A percentile compares a stretch with the other conserved stretches of the same genome.
These are phyloP conservation scores for Paraphaeosphaeria minitans DNA, from an alignment of 2,329 filamentous ascomycete genomes.

Conservation along the genomic window DNA sequence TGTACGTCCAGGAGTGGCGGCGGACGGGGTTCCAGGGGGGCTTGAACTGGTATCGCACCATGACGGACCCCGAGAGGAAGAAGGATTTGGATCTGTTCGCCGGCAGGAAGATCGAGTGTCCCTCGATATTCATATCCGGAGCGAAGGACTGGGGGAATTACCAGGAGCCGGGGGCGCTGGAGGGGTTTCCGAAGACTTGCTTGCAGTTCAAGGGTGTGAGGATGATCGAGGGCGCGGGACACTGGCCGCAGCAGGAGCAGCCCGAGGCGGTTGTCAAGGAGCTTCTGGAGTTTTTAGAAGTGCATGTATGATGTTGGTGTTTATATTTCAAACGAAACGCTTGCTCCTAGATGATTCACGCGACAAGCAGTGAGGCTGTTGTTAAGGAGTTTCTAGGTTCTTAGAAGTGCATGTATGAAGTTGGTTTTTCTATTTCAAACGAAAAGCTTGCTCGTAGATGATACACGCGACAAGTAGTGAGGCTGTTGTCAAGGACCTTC, in stretches of 20 bases:
- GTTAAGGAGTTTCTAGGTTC: constrained; percentile 55
- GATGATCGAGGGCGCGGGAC: constrained; percentile 65
- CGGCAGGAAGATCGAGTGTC: constrained; percentile 65
- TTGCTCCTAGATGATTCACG: constrained; percentile 17
- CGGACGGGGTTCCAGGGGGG: constrained; percentile 69
- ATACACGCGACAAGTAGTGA: constrained; percentile 39
- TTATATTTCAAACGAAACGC: too few species aligned
- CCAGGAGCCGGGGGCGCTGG: constrained; percentile 68
- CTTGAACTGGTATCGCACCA: constrained; percentile 70
- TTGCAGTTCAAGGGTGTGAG: constrained; percentile 58
- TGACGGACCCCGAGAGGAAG: constrained; percentile 56
- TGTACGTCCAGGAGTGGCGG: constrained; percentile 66
- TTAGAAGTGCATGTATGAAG: too few species aligned
- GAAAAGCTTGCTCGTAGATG: constrained; percentile 23
- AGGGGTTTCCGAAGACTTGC: constrained; percentile 60
- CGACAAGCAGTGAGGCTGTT: constrained; percentile 57
- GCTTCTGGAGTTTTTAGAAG: constrained; percentile 52
- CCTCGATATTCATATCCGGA: constrained; percentile 66
- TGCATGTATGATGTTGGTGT: too few species aligned
- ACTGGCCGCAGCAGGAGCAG: constrained; percentile 73
- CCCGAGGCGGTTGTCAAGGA: constrained; percentile 59
- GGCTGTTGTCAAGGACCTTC: constrained; percentile 56
- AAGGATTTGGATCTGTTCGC: constrained; percentile 64
- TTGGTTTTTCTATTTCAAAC: too few species aligned
- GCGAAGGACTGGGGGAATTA: constrained; percentile 70